These are phyloP conservation scores for Choanephora cucurbitarum DNA, from an alignment of 371 early-diverging fungal genomes.

Conservation along the genomic window DNA sequence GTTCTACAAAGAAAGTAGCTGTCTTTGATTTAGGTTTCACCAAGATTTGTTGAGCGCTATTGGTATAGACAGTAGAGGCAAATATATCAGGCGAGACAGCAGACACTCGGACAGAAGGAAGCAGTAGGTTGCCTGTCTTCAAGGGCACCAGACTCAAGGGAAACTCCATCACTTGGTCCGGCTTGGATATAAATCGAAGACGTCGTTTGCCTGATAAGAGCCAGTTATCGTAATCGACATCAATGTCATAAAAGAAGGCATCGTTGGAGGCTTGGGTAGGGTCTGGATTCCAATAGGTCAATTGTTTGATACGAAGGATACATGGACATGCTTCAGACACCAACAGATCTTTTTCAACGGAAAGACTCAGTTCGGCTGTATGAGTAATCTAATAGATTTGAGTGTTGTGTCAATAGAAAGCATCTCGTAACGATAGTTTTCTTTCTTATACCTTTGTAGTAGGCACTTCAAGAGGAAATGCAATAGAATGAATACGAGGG, in stretches of 20 bases:
- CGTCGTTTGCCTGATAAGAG: constrained; percentile 68
- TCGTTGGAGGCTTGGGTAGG: constrained; percentile 16
- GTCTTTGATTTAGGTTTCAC: constrained; percentile 65
- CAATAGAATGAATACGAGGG: constrained; percentile 35
- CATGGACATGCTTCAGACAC: constrained; percentile 64
- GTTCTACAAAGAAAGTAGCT: constrained; percentile 71
- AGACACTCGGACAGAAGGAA: constrained; percentile 59
- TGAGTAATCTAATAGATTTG: constrained; percentile 46
- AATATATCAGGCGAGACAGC: constrained; percentile 51
- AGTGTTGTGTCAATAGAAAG: not conserved
- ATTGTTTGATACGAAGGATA: constrained; percentile 56
- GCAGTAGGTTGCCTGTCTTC: constrained; percentile 64
- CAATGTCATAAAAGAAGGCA: constrained; percentile 67
- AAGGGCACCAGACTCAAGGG: constrained; percentile 63
- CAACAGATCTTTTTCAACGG: constrained; percentile 42
- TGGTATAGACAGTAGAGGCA: constrained; percentile 61
- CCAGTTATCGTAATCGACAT: constrained; percentile 73
- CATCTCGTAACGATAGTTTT: not conserved
- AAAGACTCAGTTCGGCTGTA: constrained; percentile 59
- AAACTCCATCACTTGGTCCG: constrained; percentile 56
- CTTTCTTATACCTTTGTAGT: constrained; percentile 42
- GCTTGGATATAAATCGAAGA: constrained; percentile 60
- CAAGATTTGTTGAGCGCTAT: constrained; percentile 66
- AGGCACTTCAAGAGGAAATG: constrained; percentile 57
- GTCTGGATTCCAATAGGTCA: constrained; percentile 54